Conservation (phyloP, 805 yeast species). For the Kodamaea leandrae region DNA sequence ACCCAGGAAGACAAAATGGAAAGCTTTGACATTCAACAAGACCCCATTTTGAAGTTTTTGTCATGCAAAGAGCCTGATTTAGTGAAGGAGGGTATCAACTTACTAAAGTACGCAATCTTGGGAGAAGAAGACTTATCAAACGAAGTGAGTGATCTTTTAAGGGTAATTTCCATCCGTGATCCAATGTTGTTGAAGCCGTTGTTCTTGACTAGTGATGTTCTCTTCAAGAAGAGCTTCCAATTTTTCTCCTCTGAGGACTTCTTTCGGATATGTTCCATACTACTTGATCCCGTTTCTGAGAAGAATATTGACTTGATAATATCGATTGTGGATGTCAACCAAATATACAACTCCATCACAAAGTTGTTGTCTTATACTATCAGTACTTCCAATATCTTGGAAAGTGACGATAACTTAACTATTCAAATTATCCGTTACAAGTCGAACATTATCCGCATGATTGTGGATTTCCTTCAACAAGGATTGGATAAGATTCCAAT, state of each 20-base stretch:
- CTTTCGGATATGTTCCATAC: constrained; percentile 28
- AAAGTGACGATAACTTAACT: constrained; percentile 28
- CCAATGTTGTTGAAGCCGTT: constrained; percentile 34
- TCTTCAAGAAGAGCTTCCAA: constrained; percentile 23
- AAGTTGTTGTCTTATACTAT: constrained; percentile 28
- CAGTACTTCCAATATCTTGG: constrained; percentile 30
- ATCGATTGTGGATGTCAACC: constrained; percentile 23
- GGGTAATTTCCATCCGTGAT: constrained; percentile 27
- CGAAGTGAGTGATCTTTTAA: constrained; percentile 22
- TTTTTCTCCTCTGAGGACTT: constrained; percentile 36
- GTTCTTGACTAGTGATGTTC: constrained; percentile 23
- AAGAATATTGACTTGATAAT: constrained; percentile 22
- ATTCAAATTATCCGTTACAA: constrained; percentile 39
- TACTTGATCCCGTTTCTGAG: constrained; percentile 21
- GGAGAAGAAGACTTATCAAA: constrained; percentile 33
- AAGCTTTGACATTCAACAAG: constrained; percentile 23
- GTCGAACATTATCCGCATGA: constrained; percentile 24
- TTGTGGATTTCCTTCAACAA: constrained; percentile 26
- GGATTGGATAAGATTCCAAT: constrained; percentile 33
- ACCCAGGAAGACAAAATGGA: neutral
- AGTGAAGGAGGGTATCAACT: constrained; percentile 34
- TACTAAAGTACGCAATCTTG: constrained; percentile 37
- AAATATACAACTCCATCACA: constrained; percentile 28
- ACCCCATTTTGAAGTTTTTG: constrained; percentile 36
- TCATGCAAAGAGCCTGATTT: constrained; percentile 30